Evolutionary conservation across 2,329 filamentous ascomycete genomes (phyloP).

Genomic region (Sporothrix curviconia): DNA sequence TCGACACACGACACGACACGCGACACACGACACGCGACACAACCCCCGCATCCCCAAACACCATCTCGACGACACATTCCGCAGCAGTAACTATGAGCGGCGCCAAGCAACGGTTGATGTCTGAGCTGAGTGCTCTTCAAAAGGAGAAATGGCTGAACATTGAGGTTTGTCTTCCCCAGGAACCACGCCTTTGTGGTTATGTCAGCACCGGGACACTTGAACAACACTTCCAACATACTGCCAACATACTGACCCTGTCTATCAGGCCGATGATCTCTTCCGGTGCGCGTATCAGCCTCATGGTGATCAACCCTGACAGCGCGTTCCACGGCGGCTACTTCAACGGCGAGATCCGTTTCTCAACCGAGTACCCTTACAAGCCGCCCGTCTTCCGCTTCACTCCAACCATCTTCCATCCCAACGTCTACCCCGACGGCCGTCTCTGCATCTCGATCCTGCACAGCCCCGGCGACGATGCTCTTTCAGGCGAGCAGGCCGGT

Average conservation of each 20-base stretch:
- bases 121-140: conserved; percentile 71
- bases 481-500: conserved; percentile 81
- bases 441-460: conserved; percentile 97
- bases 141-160: conserved; percentile 95
- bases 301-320: conserved; percentile 88
- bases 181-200: background rate
- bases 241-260: conserved; percentile 56
- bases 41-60: background rate
- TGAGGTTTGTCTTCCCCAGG: conserved; percentile 51
- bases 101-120: conserved; percentile 79
- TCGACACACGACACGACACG: background rate
- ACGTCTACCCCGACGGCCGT: conserved; percentile 84
- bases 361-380: conserved; percentile 79
- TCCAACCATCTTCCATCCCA: conserved; percentile 77
- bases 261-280: conserved; percentile 66
- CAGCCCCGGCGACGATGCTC: conserved; percentile 81
- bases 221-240: conserved; percentile 5
- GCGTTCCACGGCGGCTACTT: conserved; percentile 91
- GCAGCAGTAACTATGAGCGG: conserved; percentile 33
- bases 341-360: conserved; percentile 81
- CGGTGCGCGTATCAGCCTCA: conserved; percentile 81
- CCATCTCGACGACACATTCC: background rate
- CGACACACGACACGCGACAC: background rate
- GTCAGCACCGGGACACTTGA: too few species aligned
- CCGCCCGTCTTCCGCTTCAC: conserved; percentile 86